Conservation (phyloP, 2,329 filamentous ascomycete genomes). For the Hypoxylon sp. region DNA sequence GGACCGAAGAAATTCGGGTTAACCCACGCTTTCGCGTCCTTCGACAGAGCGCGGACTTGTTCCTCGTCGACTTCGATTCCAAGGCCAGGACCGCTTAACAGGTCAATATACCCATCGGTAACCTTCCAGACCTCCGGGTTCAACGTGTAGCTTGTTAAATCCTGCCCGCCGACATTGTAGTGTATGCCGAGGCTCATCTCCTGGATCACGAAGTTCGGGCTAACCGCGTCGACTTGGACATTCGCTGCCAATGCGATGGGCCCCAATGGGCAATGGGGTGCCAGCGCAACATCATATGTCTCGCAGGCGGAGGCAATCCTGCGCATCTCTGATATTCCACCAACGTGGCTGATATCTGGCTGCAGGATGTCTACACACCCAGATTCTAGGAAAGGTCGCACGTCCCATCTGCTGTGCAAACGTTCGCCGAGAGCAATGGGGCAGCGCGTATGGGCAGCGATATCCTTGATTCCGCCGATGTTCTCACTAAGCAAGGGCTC, state of each 20-base stretch:
- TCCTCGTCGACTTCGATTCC: constrained; percentile 81
- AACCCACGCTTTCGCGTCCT: constrained; percentile 72
- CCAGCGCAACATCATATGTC: constrained; percentile 78
- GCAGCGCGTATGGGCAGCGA: constrained; percentile 65
- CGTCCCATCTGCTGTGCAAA: constrained; percentile 78
- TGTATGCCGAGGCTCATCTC: constrained; percentile 86
- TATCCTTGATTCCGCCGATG: constrained; percentile 71
- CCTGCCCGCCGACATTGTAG: constrained; percentile 76
- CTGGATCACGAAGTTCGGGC: constrained; percentile 77
- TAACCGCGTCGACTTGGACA: constrained; percentile 73
- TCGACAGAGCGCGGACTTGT: constrained; percentile 69
- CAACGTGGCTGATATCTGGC: constrained; percentile 78
- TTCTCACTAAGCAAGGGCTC: constrained; percentile 80
- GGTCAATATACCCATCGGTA: constrained; percentile 72
- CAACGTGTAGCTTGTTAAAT: constrained; percentile 74
- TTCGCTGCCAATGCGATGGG: constrained; percentile 79
- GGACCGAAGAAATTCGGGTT: constrained; percentile 75
- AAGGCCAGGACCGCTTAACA: constrained; percentile 70
- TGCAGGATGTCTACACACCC: constrained; percentile 78
- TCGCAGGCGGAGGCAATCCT: constrained; percentile 79
- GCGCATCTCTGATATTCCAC: constrained; percentile 78
- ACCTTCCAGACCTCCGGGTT: constrained; percentile 75
- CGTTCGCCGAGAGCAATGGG: constrained; percentile 81
- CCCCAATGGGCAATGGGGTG: constrained; percentile 79
- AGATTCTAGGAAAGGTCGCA: constrained; percentile 77